Evolutionary conservation across 2,329 filamentous ascomycete species (phyloP).

Genomic region (Alternaria incomplexa): DNA sequence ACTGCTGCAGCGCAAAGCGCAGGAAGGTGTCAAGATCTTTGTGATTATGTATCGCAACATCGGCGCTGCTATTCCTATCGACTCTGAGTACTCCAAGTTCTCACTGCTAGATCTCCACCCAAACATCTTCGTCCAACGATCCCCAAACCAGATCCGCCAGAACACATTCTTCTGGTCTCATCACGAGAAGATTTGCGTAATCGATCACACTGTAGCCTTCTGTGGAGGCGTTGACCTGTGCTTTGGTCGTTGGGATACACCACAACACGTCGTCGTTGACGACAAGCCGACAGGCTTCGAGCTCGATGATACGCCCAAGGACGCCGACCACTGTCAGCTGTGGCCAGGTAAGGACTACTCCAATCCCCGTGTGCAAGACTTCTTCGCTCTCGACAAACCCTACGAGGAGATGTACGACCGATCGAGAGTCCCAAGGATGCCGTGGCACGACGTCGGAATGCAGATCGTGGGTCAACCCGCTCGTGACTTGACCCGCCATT

Average conservation of each 20-base stretch:
- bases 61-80: conserved; percentile 94
- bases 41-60: conserved; percentile 98
- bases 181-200: conserved; percentile 96
- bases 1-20: conserved; percentile 88
- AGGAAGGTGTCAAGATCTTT: conserved; percentile 95
- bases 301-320: conserved; percentile 71
- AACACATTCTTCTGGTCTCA: conserved; percentile 99
- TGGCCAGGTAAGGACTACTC: conserved; percentile 99
- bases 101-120: conserved; percentile 93
- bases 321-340: conserved; percentile 91
- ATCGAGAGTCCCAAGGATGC: conserved; percentile 87
- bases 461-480: conserved; percentile 96
- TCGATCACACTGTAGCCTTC: conserved; percentile 95
- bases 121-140: conserved; percentile 94
- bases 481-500: conserved; percentile 90
- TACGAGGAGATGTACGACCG: conserved; percentile 99
- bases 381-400: conserved; percentile 88
- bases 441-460: conserved; percentile 98
- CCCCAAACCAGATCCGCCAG: conserved; percentile 96
- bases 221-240: conserved; percentile 95
- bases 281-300: conserved; percentile 97
- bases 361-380: conserved; percentile 93
- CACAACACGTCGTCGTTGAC: conserved; percentile 87
- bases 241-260: conserved; percentile 96
- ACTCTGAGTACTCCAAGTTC: conserved; percentile 98